A percentile compares a stretch with the other conserved stretches of the same genome.
phyloP scores from a whole-genome alignment of 2,329 filamentous ascomycete genomes.

The Neurospora crassa region DNA sequence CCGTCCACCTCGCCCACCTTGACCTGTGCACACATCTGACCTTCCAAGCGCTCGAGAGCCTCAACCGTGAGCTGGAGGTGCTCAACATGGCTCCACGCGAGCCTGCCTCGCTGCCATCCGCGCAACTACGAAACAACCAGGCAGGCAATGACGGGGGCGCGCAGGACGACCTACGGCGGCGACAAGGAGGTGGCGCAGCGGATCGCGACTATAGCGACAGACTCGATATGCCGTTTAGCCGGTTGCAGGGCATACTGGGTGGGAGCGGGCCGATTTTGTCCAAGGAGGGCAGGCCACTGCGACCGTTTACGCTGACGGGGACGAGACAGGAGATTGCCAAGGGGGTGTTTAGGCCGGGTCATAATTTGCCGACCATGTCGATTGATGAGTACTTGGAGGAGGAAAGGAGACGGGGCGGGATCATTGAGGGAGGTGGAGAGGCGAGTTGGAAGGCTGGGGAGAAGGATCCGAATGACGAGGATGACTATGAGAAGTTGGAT shows the following conservation, averaged over 20 bases:
- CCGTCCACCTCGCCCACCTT: slow-evolving; percentile 68
- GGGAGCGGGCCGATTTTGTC: slow-evolving; percentile 61
- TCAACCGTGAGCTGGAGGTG: slow-evolving; percentile 77
- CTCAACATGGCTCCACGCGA: slow-evolving; percentile 59
- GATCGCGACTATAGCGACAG: slow-evolving; percentile 52
- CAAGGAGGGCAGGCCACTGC: slow-evolving; percentile 70
- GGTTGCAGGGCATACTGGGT: slow-evolving; percentile 35
- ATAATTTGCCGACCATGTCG: slow-evolving; percentile 92
- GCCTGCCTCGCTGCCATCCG: slow-evolving; percentile 29
- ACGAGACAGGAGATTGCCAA: slow-evolving; percentile 65
- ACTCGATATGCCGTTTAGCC: slow-evolving; percentile 55
- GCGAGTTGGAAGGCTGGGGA: slow-evolving; percentile 44
- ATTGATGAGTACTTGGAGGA: slow-evolving; percentile 97
- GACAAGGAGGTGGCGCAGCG: slow-evolving; percentile 12
- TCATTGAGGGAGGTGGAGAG: slow-evolving; percentile 84
- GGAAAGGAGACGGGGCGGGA: slow-evolving; percentile 72
- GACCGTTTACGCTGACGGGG: slow-evolving; percentile 81
- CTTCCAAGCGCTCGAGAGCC: slow-evolving; percentile 78
- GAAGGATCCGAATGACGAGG: slow-evolving; percentile 71
- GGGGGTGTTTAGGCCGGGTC: slow-evolving; percentile 81
- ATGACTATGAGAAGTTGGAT: slow-evolving; percentile 80
- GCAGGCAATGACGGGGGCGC: neutral
- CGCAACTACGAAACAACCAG: slow-evolving; percentile 28
- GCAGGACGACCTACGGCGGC: neutral
- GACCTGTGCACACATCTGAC: slow-evolving; percentile 65